Evolutionary conservation across 495 filamentous ascomycete genomes (phyloP).

Genomic region (Penicillium coffeae): DNA sequence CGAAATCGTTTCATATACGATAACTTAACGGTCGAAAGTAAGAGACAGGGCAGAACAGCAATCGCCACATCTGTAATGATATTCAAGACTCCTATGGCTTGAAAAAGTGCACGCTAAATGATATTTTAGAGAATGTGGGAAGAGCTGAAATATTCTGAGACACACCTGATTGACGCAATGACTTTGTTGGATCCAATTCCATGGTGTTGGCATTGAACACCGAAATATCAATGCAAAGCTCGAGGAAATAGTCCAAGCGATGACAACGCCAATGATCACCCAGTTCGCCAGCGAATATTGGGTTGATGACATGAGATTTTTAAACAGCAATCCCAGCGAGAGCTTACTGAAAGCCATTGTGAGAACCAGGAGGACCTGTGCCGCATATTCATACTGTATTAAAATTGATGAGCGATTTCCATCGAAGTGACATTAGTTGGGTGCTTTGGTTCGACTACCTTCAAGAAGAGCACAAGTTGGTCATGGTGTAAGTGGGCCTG

Average conservation of each 20-base stretch:
- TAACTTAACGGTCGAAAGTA: conserved; percentile 21
- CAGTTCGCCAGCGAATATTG: conserved; percentile 8
- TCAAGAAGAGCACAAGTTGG: conserved; percentile 13
- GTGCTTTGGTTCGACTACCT: conserved; percentile 16
- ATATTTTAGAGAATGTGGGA: neutral
- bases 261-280: conserved; percentile 18
- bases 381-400: conserved; percentile 23
- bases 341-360: conserved; percentile 23
- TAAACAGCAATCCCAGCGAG: conserved; percentile 21
- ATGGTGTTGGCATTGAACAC: conserved; percentile 24
- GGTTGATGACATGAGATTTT: conserved; percentile 20
- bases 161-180: conserved; percentile 22
- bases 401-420: conserved; percentile 3
- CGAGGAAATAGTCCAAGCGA: conserved; percentile 22
- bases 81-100: conserved; percentile 20
- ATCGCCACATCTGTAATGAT: conserved; percentile 22
- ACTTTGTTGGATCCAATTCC: conserved; percentile 10
- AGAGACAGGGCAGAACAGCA: conserved; percentile 19
- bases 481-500: conserved; percentile 8
- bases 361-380: conserved; percentile 25
- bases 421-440: too few relatives aligned
- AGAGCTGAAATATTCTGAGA: neutral
- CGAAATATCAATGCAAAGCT: conserved; percentile 21
- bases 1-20: conserved; percentile 12
- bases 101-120: conserved; percentile 16